Evolutionary conservation across 768 basidiomycete genomes (phyloP).

Genomic region (Leccinum subtestaceum): DNA sequence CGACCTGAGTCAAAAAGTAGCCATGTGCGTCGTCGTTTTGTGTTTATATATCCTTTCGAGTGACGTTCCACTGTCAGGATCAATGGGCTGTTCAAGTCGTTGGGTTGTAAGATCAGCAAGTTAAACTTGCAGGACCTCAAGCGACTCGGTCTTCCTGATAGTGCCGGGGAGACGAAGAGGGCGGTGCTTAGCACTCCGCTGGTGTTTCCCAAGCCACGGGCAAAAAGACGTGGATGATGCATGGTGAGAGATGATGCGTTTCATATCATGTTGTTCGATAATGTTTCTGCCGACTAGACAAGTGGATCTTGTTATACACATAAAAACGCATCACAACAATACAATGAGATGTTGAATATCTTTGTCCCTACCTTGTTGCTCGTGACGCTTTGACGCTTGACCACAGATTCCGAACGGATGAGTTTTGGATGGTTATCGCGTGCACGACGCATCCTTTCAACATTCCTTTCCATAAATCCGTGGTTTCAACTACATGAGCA

Average conservation of each 20-base stretch:
- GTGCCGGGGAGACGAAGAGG: constrained; percentile 61
- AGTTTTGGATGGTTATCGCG: too few species aligned
- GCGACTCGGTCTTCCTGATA: constrained; percentile 62
- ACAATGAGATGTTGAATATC: neutral
- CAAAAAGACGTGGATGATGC: constrained; percentile 30
- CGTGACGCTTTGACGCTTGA: neutral
- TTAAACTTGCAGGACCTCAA: constrained; percentile 62
- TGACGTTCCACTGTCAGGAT: constrained; percentile 40
- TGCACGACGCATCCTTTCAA: neutral
- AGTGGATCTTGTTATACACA: neutral
- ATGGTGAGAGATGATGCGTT: neutral
- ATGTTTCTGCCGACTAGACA: neutral
- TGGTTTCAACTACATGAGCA: neutral
- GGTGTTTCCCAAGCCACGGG: constrained; percentile 69
- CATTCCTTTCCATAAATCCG: neutral
- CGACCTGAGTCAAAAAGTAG: constrained; percentile 65
- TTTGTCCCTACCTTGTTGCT: neutral
- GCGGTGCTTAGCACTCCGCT: constrained; percentile 77
- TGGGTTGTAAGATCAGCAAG: constrained; percentile 73
- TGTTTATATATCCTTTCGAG: neutral
- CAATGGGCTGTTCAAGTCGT: constrained; percentile 68
- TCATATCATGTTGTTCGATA: neutral
- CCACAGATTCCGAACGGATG: neutral
- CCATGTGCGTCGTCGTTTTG: constrained; percentile 52
- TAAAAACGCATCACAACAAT: neutral